These are phyloP conservation scores for Yamagishiella unicocca DNA, from an alignment of 139 green algal genomes.

Conservation along the genomic window DNA sequence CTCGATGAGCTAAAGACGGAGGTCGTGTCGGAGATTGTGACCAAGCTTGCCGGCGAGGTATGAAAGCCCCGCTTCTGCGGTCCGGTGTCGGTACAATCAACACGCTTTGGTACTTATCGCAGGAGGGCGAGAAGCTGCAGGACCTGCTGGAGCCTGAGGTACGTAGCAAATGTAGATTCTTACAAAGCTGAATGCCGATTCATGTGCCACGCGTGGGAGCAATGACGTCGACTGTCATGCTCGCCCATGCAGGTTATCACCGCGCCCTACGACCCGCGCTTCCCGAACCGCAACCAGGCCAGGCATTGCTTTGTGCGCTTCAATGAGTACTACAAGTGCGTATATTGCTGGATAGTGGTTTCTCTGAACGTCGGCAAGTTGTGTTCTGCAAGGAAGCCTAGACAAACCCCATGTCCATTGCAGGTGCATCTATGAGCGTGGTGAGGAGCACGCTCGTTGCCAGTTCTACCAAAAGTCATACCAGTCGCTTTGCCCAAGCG, in stretches of 20 bases:
- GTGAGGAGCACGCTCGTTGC: slow-evolving; percentile 74
- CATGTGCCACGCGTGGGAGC: not conserved
- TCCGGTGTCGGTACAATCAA: slow-evolving; percentile 37
- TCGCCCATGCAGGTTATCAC: slow-evolving; percentile 70
- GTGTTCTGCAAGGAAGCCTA: too few relatives aligned
- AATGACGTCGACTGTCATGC: not conserved
- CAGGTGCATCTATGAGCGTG: slow-evolving; percentile 80
- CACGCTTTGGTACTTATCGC: not conserved
- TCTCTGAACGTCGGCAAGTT: not conserved
- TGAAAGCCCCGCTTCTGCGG: not conserved
- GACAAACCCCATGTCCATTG: not conserved
- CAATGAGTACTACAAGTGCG: slow-evolving; percentile 94
- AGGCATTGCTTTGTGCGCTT: slow-evolving; percentile 94
- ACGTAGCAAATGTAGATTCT: not conserved
- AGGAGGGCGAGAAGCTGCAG: slow-evolving; percentile 55
- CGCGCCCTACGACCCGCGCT: slow-evolving; percentile 87
- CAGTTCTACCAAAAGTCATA: slow-evolving; percentile 83
- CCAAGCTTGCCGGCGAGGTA: slow-evolving; percentile 66
- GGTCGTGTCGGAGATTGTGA: slow-evolving; percentile 67
- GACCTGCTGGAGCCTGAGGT: slow-evolving; percentile 64
- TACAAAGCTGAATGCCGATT: not conserved
- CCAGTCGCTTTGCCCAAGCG: slow-evolving; percentile 86
- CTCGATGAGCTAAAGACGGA: slow-evolving; percentile 71
- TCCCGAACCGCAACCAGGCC: slow-evolving; percentile 91
- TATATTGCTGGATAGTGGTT: not conserved